Conservation (phyloP, 2,329 filamentous ascomycete genomes). For the Xylaria sp. region DNA sequence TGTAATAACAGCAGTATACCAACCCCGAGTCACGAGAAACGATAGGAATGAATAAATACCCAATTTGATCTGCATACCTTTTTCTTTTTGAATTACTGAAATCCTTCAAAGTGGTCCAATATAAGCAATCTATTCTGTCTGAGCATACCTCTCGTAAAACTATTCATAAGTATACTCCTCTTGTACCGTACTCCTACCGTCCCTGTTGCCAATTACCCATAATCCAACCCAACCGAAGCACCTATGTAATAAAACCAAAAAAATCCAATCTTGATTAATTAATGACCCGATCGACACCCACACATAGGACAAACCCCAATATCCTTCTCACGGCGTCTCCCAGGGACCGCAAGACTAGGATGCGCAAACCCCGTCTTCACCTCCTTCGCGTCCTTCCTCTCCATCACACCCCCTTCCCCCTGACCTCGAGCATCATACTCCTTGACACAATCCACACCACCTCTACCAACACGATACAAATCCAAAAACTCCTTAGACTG, state of each 20-base stretch:
- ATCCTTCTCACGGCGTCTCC: conserved; percentile 17
- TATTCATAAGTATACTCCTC: too few species aligned
- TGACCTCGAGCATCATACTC: too few species aligned
- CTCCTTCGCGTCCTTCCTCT: neutral
- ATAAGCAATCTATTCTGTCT: conserved; percentile 10
- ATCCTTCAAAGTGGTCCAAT: neutral
- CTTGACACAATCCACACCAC: too few species aligned
- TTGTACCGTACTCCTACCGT: too few species aligned
- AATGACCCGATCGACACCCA: conserved; percentile 7
- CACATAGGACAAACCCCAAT: conserved; percentile 21
- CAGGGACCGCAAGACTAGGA: conserved; percentile 32
- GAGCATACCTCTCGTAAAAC: neutral
- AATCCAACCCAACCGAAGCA: neutral
- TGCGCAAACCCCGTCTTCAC: neutral
- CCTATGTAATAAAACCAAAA: neutral
- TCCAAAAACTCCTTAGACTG: conserved; percentile 44
- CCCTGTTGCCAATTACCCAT: neutral
- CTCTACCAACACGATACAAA: conserved; percentile 35
- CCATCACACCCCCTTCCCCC: too few species aligned
- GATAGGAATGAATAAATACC: neutral
- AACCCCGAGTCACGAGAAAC: conserved; percentile 1
- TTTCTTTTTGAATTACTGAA: neutral
- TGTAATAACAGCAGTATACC: neutral
- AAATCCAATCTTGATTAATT: neutral
- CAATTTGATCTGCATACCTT: neutral